phyloP scores from a whole-genome alignment of 257 asterid genomes.

The Echium plantagineum region DNA sequence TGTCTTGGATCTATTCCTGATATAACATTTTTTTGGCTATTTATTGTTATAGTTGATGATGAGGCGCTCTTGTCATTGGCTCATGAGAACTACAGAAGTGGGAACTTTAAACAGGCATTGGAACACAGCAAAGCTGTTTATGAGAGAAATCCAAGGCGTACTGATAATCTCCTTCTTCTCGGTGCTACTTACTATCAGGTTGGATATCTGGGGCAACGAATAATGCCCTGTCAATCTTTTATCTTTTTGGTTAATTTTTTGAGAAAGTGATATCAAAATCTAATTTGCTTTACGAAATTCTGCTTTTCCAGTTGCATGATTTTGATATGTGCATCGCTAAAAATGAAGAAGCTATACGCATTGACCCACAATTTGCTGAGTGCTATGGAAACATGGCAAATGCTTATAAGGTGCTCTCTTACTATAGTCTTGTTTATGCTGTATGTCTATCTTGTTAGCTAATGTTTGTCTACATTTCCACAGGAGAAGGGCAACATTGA shows the following conservation, averaged over 20 bases:
- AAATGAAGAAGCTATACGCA: constrained; percentile 88
- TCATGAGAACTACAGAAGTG: constrained; percentile 83
- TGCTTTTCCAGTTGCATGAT: constrained; percentile 62
- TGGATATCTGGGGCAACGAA: constrained; percentile 7
- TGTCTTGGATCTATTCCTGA: too few relatives aligned
- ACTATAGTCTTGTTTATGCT: constrained; percentile 5
- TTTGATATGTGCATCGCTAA: constrained; percentile 77
- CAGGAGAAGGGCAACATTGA: constrained; percentile 99
- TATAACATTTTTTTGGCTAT: neutral
- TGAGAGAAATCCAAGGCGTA: constrained; percentile 74
- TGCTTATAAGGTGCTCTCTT: constrained; percentile 77
- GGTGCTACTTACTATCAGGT: constrained; percentile 98
- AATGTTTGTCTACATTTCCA: constrained; percentile 3
- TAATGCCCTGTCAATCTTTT: neutral
- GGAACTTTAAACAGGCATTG: constrained; percentile 77
- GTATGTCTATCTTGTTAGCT: neutral
- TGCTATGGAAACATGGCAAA: constrained; percentile 99
- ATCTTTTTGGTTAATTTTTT: constrained; percentile 1
- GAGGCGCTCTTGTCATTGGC: constrained; percentile 73
- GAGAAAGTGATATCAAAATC: constrained; percentile 3
- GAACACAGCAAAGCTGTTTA: constrained; percentile 84
- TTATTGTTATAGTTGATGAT: constrained; percentile 52
- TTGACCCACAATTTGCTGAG: constrained; percentile 94
- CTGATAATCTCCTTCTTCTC: constrained; percentile 89
- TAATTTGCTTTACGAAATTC: constrained; percentile 16